Evolutionary conservation across 2,329 filamentous ascomycete genomes (phyloP).

Genomic region (Trichoderma pleuroti): DNA sequence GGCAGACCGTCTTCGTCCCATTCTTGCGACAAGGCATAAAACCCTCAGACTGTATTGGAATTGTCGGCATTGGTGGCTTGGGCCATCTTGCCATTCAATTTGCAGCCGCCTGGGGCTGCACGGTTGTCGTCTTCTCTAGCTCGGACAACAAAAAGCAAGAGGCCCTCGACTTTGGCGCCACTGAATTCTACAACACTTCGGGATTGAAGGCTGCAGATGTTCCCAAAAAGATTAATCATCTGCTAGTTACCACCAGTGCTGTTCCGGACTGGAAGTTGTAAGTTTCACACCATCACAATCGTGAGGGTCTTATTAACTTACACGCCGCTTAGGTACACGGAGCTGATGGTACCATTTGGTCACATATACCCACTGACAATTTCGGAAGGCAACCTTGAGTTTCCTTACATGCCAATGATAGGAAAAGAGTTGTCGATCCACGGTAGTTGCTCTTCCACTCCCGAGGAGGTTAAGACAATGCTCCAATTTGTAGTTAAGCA

Average conservation of each 20-base stretch:
- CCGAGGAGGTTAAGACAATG: background rate
- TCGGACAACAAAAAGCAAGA: background rate
- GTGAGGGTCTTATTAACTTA: background rate
- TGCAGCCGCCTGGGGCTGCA: background rate
- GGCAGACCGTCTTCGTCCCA: background rate
- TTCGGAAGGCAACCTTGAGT: background rate
- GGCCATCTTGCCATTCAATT: slow-evolving; percentile 4
- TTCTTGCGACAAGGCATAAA: background rate
- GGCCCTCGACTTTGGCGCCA: background rate
- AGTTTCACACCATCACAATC: background rate
- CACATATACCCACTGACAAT: background rate
- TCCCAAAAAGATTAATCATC: background rate
- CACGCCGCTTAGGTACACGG: background rate
- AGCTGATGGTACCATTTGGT: background rate
- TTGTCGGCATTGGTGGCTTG: background rate
- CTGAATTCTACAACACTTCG: background rate
- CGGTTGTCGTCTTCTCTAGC: background rate
- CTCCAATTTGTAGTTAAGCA: background rate
- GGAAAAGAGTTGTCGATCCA: background rate
- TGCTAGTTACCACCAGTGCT: background rate
- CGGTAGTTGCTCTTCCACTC: background rate
- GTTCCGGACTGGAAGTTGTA: background rate
- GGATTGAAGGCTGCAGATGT: background rate
- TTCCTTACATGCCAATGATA: background rate
- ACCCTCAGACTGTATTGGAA: background rate